Base-by-base conservation (phyloP, 1,284 basidiomycete species). In the Blastosporella zonata region DNA sequence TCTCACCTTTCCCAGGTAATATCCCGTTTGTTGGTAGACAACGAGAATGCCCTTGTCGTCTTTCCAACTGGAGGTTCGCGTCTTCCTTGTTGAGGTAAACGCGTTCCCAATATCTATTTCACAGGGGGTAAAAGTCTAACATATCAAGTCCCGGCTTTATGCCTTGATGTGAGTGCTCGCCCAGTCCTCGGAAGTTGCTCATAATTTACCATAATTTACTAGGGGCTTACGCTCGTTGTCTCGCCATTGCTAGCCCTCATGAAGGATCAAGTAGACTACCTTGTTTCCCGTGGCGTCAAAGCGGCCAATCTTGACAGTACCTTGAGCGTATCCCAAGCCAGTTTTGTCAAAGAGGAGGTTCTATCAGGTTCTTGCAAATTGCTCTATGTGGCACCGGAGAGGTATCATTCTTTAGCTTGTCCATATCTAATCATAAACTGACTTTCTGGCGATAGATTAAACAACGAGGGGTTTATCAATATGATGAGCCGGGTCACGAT, bases 401-500 rank as follows among this genome's bases (percentile, higher is more conserved):
- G 54, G 54, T 55, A 18, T n/a, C 27, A 29, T 41, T 10, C 0
- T 33, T 17, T 4, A 9, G 2, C 23, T 6, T 12, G 23, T 6
- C 7, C 31, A 22, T 15, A 12, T 23, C 28, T n/a, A 13, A 29
- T 9, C 21, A 42, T 45, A 18, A 12, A 17, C 22, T 49, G 25
- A 49, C 34, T 15, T n/a, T 41, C 25, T 13, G 8, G 15, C 20
- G 8, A n/a, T 18, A 55, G 54, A 23, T 43, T 55, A 12, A 55
- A 55, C 21, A 55, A 55, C 38, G 54, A 55, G 25, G 50, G 54
- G 7, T 55, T 55, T 27, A 46, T 55, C 17, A 47, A 55, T 42
- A 38, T 87, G 56, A 73, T 84, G 61, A 57, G 61, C 5, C 62
- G 69, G 17, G 71, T 77, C 6, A 71, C 71, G 49, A 72, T 90